Conservation (phyloP, 1,284 basidiomycete species). For the Leccinum pachyderme region DNA sequence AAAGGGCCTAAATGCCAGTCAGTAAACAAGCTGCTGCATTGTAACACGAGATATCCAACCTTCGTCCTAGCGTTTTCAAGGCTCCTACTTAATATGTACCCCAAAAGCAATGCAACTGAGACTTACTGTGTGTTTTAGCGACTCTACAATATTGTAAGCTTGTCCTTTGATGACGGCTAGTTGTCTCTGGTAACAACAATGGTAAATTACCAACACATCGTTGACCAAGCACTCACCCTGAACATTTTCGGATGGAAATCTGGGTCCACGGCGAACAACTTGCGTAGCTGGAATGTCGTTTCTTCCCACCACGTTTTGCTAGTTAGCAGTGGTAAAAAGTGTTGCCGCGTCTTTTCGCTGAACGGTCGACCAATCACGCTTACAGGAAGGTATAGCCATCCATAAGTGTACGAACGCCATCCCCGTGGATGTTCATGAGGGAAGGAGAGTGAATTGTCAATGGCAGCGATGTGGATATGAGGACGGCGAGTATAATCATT, state of each 20-base stretch:
- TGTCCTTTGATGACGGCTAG: slow-evolving; percentile 90
- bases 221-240: slow-evolving; percentile 43
- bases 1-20: slow-evolving; percentile 58
- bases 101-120: background rate
- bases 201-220: slow-evolving; percentile 3
- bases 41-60: slow-evolving; percentile 39
- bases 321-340: slow-evolving; percentile 80
- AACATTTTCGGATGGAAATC: slow-evolving; percentile 89
- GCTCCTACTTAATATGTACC: slow-evolving; percentile 2
- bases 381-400: slow-evolving; percentile 88
- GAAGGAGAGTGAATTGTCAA: slow-evolving; percentile 91
- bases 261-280: slow-evolving; percentile 77
- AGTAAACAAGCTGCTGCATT: slow-evolving; percentile 11
- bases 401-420: slow-evolving; percentile 89
- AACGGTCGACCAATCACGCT: slow-evolving; percentile 84
- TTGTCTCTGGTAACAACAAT: slow-evolving; percentile 56
- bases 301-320: slow-evolving; percentile 90
- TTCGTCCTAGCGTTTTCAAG: slow-evolving; percentile 27
- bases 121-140: slow-evolving; percentile 65
- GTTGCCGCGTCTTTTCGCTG: slow-evolving; percentile 75
- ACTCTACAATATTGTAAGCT: slow-evolving; percentile 87
- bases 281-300: slow-evolving; percentile 74
- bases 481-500: slow-evolving; percentile 50
- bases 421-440: slow-evolving; percentile 87
- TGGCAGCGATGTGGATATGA: slow-evolving; percentile 83